These are phyloP conservation scores for Suhomyces maxii DNA, from an alignment of 1,139 yeast species.

Conservation along the genomic window DNA sequence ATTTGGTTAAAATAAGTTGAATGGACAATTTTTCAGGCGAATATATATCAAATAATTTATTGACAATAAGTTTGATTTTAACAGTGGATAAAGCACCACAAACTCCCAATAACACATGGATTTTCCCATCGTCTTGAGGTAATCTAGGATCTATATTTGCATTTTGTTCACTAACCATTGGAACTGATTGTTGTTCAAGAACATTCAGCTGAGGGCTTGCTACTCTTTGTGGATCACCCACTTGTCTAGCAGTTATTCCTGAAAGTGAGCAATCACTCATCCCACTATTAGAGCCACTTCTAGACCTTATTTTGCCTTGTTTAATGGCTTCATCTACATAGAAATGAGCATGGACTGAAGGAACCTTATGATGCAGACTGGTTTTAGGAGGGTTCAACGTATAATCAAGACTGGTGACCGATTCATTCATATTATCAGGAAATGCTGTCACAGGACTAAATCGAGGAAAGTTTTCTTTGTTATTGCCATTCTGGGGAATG, in stretches of 20 bases:
- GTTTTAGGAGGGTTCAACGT: slow-evolving; percentile 33
- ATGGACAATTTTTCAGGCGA: slow-evolving; percentile 72
- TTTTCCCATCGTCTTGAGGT: slow-evolving; percentile 88
- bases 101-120: slow-evolving; percentile 84
- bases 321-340: slow-evolving; percentile 69
- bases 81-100: slow-evolving; percentile 85
- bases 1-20: slow-evolving; percentile 76
- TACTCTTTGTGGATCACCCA: slow-evolving; percentile 1
- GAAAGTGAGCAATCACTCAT: slow-evolving; percentile 4
- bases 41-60: slow-evolving; percentile 77
- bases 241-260: slow-evolving; percentile 2
- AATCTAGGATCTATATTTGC: slow-evolving; percentile 73
- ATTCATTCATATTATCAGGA: slow-evolving; percentile 13
- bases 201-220: background rate
- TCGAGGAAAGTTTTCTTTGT: slow-evolving; percentile 7
- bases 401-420: slow-evolving; percentile 30
- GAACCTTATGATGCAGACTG: slow-evolving; percentile 50
- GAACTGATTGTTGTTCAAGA: background rate
- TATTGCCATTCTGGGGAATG: slow-evolving; percentile 1
- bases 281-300: slow-evolving; percentile 38
- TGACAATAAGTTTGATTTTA: slow-evolving; percentile 71
- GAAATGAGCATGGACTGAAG: slow-evolving; percentile 80
- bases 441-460: slow-evolving; percentile 16
- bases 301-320: slow-evolving; percentile 44
- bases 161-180: slow-evolving; percentile 36